These are phyloP conservation scores for Chaetomiaceae sp. DNA, from an alignment of 2,329 filamentous ascomycete genomes.

Conservation along the genomic window DNA sequence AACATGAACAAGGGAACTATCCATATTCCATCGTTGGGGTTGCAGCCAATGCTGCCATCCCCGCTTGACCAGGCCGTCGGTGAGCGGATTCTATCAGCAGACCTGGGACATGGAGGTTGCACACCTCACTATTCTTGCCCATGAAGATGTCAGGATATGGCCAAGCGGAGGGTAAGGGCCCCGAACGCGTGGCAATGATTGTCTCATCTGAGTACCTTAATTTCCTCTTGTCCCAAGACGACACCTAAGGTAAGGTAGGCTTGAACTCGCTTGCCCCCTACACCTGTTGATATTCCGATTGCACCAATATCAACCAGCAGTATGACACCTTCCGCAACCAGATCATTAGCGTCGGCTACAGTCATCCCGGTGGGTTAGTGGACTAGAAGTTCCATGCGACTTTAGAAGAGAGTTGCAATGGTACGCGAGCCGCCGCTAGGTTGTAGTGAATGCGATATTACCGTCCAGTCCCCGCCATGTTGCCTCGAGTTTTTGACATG, in stretches of 20 bases:
- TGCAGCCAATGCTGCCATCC: conserved; percentile 12
- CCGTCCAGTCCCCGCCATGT: too few relatives aligned
- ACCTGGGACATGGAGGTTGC: background rate
- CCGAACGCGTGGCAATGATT: background rate
- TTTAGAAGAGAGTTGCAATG: too few relatives aligned
- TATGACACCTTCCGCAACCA: too few relatives aligned
- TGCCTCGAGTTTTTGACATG: too few relatives aligned
- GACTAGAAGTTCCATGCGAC: background rate
- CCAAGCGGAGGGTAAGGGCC: background rate
- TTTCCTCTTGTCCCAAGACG: too few relatives aligned
- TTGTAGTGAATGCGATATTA: too few relatives aligned
- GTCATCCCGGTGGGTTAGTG: too few relatives aligned
- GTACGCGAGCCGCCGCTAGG: too few relatives aligned
- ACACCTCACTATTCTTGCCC: background rate
- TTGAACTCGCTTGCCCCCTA: background rate
- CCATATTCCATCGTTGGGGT: conserved; percentile 5
- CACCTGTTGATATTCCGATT: conserved; percentile 4
- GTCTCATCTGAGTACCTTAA: too few relatives aligned
- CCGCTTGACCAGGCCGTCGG: background rate
- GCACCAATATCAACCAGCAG: conserved; percentile 2
- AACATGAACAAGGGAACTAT: background rate
- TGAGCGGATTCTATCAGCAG: background rate
- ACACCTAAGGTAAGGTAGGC: too few relatives aligned
- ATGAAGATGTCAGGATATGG: conserved; percentile 5
- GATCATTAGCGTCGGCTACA: background rate